A percentile compares a stretch with the other conserved stretches of the same genome.
phyloP scores from a whole-genome alignment of 2,329 filamentous ascomycete genomes.

The Cladosporium oxysporum region DNA sequence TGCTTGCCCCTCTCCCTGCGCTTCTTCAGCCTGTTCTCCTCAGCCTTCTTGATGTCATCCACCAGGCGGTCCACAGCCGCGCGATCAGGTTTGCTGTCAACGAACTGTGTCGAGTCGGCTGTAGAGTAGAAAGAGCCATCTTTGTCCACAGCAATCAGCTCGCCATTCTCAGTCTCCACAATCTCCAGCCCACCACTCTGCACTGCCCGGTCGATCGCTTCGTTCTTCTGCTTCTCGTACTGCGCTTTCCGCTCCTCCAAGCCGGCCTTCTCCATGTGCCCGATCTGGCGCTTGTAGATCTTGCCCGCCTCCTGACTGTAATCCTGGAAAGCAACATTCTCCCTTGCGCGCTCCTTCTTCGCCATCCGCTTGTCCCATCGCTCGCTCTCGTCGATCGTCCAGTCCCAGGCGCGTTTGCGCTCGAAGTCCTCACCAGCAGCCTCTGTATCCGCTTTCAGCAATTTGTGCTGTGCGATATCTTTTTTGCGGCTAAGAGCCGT shows the following conservation, averaged over 20 bases:
- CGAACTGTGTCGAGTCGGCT: slow-evolving; percentile 76
- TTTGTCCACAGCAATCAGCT: slow-evolving; percentile 90
- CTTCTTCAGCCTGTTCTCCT: slow-evolving; percentile 84
- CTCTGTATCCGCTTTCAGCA: slow-evolving; percentile 88
- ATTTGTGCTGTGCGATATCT: slow-evolving; percentile 85
- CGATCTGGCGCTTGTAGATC: slow-evolving; percentile 89
- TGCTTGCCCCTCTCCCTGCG: slow-evolving; percentile 74
- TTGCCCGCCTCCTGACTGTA: slow-evolving; percentile 86
- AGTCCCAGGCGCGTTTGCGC: slow-evolving; percentile 97
- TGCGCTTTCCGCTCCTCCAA: slow-evolving; percentile 57
- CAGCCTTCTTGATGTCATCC: slow-evolving; percentile 80
- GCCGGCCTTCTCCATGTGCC: slow-evolving; percentile 61
- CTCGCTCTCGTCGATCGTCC: slow-evolving; percentile 93
- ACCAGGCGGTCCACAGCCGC: slow-evolving; percentile 87
- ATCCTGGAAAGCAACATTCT: slow-evolving; percentile 88
- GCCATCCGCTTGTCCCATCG: slow-evolving; percentile 88
- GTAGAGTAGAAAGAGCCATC: slow-evolving; percentile 90
- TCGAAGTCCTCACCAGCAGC: slow-evolving; percentile 89
- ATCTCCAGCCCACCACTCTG: slow-evolving; percentile 84
- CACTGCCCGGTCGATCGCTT: slow-evolving; percentile 80
- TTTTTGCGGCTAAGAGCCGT: slow-evolving; percentile 80
- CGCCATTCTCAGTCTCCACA: slow-evolving; percentile 91
- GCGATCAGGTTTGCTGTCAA: slow-evolving; percentile 82
- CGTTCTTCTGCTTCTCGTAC: slow-evolving; percentile 86
- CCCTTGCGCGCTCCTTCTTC: slow-evolving; percentile 78